Conservation (phyloP, 2,329 filamentous ascomycete genomes). For the Cladosporium halotolerans region DNA sequence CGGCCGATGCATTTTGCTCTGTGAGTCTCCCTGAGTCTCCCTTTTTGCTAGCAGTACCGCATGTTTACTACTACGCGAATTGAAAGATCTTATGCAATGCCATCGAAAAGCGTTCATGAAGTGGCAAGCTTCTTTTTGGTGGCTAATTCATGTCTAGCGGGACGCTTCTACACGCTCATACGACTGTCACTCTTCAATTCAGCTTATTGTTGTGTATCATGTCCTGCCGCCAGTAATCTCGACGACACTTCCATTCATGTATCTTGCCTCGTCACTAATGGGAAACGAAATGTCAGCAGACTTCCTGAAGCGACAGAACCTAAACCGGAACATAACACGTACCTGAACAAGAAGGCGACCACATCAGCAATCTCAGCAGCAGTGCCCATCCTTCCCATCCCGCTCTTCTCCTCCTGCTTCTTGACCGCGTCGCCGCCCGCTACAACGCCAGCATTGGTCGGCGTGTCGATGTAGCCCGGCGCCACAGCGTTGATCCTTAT, state of each 20-base stretch:
- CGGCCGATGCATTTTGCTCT: no score
- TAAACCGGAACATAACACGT: slow-evolving; percentile 18
- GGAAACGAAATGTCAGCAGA: slow-evolving; percentile 1
- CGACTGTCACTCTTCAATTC: no score
- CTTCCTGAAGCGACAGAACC: neutral
- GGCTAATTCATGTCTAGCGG: no score
- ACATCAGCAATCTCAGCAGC: slow-evolving; percentile 46
- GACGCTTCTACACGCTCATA: no score
- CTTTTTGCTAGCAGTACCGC: no score
- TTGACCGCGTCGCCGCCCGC: slow-evolving; percentile 41
- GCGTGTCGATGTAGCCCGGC: slow-evolving; percentile 42
- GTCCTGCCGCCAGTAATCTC: slow-evolving; percentile 42
- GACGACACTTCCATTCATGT: slow-evolving; percentile 44
- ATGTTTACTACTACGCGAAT: no score
- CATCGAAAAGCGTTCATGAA: no score
- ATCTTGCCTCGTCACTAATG: slow-evolving; percentile 35
- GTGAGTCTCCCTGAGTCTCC: no score
- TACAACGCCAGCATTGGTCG: slow-evolving; percentile 45
- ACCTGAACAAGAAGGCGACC: slow-evolving; percentile 44
- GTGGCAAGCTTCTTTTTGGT: no score
- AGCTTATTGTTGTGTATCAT: neutral
- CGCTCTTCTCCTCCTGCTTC: slow-evolving; percentile 35
- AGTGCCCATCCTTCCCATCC: slow-evolving; percentile 39
- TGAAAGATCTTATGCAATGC: no score
- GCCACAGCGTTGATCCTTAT: slow-evolving; percentile 36